phyloP scores from a whole-genome alignment of 1,139 yeast species.

The Hemisphaericaspora subhashii region DNA sequence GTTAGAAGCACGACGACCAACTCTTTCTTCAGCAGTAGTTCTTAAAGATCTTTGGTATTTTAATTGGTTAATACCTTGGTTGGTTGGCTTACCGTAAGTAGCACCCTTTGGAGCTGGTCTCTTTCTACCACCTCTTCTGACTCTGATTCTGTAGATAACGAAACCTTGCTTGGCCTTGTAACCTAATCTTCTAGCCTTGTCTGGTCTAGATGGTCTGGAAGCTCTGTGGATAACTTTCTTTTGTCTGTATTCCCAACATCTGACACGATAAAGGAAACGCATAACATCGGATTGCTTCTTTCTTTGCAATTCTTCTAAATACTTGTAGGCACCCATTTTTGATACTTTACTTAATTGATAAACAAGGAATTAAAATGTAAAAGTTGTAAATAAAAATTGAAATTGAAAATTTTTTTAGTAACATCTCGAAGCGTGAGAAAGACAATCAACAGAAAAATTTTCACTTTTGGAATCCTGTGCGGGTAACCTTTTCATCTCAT shows the following conservation, averaged over 20 bases:
- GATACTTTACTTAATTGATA: slow-evolving; percentile 9
- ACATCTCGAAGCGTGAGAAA: neutral
- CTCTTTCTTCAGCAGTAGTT: slow-evolving; percentile 99
- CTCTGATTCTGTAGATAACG: slow-evolving; percentile 97
- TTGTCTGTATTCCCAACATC: slow-evolving; percentile 99
- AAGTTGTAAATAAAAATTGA: neutral
- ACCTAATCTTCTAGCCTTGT: slow-evolving; percentile 99
- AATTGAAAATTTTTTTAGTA: slow-evolving; percentile 4
- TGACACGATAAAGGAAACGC: slow-evolving; percentile 98
- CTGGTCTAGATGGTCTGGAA: slow-evolving; percentile 98
- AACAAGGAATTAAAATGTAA: slow-evolving; percentile 3
- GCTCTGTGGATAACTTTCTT: slow-evolving; percentile 99
- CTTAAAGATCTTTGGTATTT: slow-evolving; percentile 98
- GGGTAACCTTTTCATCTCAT: too few relatives aligned
- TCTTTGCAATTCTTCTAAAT: slow-evolving; percentile 98
- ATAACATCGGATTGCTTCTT: slow-evolving; percentile 99
- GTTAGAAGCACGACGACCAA: slow-evolving; percentile 98
- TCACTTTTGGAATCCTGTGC: too few relatives aligned
- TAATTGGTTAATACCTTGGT: slow-evolving; percentile 99
- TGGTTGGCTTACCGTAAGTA: slow-evolving; percentile 99
- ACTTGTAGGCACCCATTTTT: slow-evolving; percentile 99
- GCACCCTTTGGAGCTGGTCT: slow-evolving; percentile 99
- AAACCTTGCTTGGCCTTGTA: slow-evolving; percentile 99
- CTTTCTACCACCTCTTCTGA: slow-evolving; percentile 99
- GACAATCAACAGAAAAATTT: neutral